Evolutionary conservation across 2,329 filamentous ascomycete genomes (phyloP).

Genomic region (Stromatinia cepivora): DNA sequence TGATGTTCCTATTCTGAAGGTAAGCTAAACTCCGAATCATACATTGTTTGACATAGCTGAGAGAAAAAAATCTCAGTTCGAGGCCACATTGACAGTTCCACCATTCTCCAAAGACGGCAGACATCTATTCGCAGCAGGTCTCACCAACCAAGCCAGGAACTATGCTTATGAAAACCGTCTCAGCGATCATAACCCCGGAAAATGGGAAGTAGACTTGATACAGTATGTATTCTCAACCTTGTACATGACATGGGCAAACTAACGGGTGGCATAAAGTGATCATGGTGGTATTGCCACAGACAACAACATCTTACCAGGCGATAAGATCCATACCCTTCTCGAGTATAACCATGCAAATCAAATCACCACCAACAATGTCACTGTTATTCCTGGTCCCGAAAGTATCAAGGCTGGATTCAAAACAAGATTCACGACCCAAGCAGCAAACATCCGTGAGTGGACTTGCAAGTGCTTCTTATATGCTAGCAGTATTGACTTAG

Average conservation of each 20-base stretch:
- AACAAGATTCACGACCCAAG: neutral
- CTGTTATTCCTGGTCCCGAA: neutral
- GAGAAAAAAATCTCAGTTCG: constrained; percentile 23
- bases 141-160: constrained; percentile 26
- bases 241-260: neutral
- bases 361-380: neutral
- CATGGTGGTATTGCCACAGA: neutral
- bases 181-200: constrained; percentile 29
- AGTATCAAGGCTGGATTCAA: constrained; percentile 1
- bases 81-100: constrained; percentile 30
- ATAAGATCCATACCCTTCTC: neutral
- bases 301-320: constrained; percentile 6
- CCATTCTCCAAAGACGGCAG: constrained; percentile 25
- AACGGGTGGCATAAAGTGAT: neutral
- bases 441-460: neutral
- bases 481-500: neutral
- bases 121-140: constrained; percentile 29
- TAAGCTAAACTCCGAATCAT: neutral
- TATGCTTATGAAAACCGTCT: constrained; percentile 32
- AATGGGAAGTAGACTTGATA: constrained; percentile 22
- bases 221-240: neutral
- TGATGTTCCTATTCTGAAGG: neutral
- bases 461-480: neutral
- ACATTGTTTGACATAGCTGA: neutral
- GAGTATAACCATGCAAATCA: neutral